These are phyloP conservation scores for Aspergillus glaucus DNA, from an alignment of 2,329 filamentous ascomycete species.

Conservation along the genomic window DNA sequence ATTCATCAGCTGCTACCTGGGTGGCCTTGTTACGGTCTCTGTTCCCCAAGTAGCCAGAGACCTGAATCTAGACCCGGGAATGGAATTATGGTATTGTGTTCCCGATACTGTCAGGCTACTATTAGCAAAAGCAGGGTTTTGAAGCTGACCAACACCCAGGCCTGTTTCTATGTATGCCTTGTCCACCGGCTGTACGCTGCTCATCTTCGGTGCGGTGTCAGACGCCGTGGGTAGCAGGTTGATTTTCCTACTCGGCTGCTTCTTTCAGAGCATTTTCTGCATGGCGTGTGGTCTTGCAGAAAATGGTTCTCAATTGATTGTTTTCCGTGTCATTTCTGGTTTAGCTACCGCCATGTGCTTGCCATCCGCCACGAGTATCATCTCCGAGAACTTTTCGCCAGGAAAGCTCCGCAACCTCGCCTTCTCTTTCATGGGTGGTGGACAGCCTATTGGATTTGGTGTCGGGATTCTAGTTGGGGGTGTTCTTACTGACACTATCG, in stretches of 20 bases:
- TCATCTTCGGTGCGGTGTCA: constrained; percentile 44
- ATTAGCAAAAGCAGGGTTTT: background rate
- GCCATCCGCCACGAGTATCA: constrained; percentile 42
- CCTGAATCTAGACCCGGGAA: background rate
- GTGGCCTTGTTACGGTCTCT: constrained; percentile 1
- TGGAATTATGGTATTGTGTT: constrained; percentile 1
- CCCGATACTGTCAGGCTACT: background rate
- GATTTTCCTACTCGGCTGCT: constrained; percentile 41
- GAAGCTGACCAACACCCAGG: background rate
- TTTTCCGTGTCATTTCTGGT: constrained; percentile 42
- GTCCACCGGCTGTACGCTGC: constrained; percentile 39
- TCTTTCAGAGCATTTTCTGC: constrained; percentile 36
- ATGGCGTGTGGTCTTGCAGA: constrained; percentile 34
- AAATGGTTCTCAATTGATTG: constrained; percentile 33
- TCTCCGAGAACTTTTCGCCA: constrained; percentile 38
- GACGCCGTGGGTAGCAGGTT: constrained; percentile 42
- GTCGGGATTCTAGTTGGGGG: constrained; percentile 11
- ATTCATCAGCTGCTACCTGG: constrained; percentile 36
- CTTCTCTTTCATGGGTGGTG: constrained; percentile 29
- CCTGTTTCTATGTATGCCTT: constrained; percentile 23
- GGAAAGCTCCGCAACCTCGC: constrained; percentile 43
- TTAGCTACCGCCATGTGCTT: constrained; percentile 39
- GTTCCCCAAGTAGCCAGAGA: background rate
- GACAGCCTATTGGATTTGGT: constrained; percentile 6
- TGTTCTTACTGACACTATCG: constrained; percentile 37